Conservation (phyloP, 2,329 filamentous ascomycete species). For the Passalora sequoiae region DNA sequence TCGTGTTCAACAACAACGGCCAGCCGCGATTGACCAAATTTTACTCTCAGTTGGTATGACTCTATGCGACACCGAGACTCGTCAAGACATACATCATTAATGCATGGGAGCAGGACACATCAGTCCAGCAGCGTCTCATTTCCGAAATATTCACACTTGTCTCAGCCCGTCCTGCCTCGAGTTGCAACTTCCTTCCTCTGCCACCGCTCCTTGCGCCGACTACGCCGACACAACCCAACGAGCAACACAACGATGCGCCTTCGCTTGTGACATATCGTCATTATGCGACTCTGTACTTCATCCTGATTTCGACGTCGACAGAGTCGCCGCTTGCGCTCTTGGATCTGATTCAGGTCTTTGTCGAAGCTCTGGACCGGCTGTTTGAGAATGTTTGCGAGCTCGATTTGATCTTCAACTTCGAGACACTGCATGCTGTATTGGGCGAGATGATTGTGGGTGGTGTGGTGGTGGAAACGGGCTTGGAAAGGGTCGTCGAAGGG, state of each 20-base stretch:
- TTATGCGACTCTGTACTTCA: conserved; percentile 98
- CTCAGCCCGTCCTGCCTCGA: conserved; percentile 80
- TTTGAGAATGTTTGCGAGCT: conserved; percentile 99
- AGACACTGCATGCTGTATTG: conserved; percentile 85
- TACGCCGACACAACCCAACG: conserved; percentile 35
- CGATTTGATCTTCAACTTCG: conserved; percentile 98
- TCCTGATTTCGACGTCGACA: conserved; percentile 92
- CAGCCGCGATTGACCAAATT: conserved; percentile 97
- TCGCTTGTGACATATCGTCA: conserved; percentile 96
- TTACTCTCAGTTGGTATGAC: conserved; percentile 83
- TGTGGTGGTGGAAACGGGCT: conserved; percentile 85
- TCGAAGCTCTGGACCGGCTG: conserved; percentile 86
- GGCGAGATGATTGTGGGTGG: conserved; percentile 94
- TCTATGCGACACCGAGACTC: no score
- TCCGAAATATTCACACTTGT: conserved; percentile 97
- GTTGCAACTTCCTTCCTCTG: conserved; percentile 90
- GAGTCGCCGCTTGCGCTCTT: conserved; percentile 93
- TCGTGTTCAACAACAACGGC: conserved; percentile 98
- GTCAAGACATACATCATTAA: not conserved
- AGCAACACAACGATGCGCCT: conserved; percentile 78
- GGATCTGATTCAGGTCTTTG: conserved; percentile 96
- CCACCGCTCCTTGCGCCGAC: conserved; percentile 29
- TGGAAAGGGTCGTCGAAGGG: conserved; percentile 81
- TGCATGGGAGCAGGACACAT: conserved; percentile 83
- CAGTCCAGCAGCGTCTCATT: conserved; percentile 93